phyloP scores from a whole-genome alignment of 2,329 filamentous ascomycete genomes.

The Metarhizium humberi region DNA sequence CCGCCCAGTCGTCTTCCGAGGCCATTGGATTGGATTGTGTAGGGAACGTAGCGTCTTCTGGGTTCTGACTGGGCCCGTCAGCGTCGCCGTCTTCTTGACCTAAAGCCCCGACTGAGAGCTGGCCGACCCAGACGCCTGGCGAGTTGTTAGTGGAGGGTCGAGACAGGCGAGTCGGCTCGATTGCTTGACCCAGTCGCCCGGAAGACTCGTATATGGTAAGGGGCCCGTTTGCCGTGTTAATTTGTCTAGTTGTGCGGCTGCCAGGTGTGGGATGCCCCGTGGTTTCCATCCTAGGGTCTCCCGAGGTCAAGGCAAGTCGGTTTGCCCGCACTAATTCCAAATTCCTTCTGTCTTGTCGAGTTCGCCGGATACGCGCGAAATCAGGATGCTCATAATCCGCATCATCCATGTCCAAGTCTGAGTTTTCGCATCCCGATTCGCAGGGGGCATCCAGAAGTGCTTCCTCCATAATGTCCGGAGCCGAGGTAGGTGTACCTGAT shows the following conservation, averaged over 20 bases:
- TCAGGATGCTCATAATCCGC: slow-evolving; percentile 31
- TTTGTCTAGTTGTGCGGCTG: slow-evolving; percentile 1
- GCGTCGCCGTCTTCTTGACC: slow-evolving; percentile 14
- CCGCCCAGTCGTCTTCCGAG: slow-evolving; percentile 35
- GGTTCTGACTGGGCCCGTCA: background rate
- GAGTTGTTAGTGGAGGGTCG: background rate
- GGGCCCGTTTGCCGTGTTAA: background rate
- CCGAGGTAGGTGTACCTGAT: slow-evolving; percentile 27
- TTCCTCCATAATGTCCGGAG: slow-evolving; percentile 27
- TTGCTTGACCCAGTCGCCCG: background rate
- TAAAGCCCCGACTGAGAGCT: slow-evolving; percentile 15
- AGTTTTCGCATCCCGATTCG: slow-evolving; percentile 45
- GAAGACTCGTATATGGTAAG: slow-evolving; percentile 6
- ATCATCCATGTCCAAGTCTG: slow-evolving; percentile 45
- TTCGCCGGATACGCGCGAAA: slow-evolving; percentile 1
- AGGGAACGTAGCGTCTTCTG: background rate
- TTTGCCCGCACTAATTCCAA: background rate
- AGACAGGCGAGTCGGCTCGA: background rate
- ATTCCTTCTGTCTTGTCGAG: slow-evolving; percentile 7
- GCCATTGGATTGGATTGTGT: slow-evolving; percentile 5
- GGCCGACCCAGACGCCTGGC: slow-evolving; percentile 16
- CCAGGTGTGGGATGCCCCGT: background rate
- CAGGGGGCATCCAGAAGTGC: slow-evolving; percentile 30
- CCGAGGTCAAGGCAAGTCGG: background rate
- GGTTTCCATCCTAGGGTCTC: background rate